Base-by-base conservation (phyloP, 257 asterid genomes). In the Lavandula angustifolia region DNA sequence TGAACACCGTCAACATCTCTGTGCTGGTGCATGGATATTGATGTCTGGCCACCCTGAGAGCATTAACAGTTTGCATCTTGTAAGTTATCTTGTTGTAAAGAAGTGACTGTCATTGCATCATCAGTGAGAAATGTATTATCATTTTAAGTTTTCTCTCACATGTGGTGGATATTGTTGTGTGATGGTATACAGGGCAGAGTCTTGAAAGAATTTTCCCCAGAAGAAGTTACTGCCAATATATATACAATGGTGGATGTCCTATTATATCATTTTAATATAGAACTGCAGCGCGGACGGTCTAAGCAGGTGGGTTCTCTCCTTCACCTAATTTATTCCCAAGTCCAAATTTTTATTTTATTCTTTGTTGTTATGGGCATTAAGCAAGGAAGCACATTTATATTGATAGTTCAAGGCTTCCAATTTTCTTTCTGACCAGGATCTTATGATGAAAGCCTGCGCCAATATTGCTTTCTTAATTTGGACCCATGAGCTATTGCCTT, bases 11-110 rank as follows among this genome's bases (percentile, higher is more conserved):
- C 83, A 87, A 63, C 86, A 85, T 81, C 96, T 94, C 71, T 94
- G 99, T 75, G 95, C 97, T 71, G 95, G 97, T 77, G 95, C 96
- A 13, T 94, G 97, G 97, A 78, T 89, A 77, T 79, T 94, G 75
- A 87, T 90, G 99, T 87, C 81, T 74, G 82, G 82, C 71, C 99
- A 87, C 77, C 96, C 90, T 7, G 97, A 94, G 84, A 90, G 82
- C 87, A 87, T 94, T 64, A 90, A 90, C 77, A 79, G 86, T 81
- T 69, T 79, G 74, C 94, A 90, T 72, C 94, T 94, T 67, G 99
- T 94, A 86, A 81, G 90, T 62, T 60, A 47, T 44, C n/a, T 54
- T 57, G 40, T 40, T 61, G 13, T 48, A 72, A 57, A 66, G 42
- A 64, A 16, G 9, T 50, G 48, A 55, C 44, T 63, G 32, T 54